Evolutionary conservation across 2,329 filamentous ascomycete genomes (phyloP).

Genomic region (Zymoseptoria passerinii): DNA sequence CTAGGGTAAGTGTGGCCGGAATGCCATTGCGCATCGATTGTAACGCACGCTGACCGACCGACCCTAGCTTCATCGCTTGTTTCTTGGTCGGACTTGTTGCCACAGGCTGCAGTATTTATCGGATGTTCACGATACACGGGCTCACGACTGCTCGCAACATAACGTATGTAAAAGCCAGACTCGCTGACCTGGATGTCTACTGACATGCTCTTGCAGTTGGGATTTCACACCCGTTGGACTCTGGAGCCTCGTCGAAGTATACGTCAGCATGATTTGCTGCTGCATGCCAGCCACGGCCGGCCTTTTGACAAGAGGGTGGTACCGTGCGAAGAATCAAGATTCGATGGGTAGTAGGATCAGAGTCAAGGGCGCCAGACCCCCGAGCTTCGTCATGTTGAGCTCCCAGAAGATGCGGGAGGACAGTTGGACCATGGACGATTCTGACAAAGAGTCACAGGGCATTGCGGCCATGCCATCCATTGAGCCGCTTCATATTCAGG

Average conservation of each 20-base stretch:
- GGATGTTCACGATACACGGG: conserved; percentile 5
- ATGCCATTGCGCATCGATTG: background rate
- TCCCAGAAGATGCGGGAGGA: background rate
- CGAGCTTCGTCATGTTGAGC: background rate
- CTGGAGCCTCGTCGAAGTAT: conserved; percentile 10
- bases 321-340: background rate
- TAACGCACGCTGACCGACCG: background rate
- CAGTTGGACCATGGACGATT: background rate
- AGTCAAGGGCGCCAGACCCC: background rate
- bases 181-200: background rate
- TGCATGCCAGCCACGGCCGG: conserved; percentile 12
- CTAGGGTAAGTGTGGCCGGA: conserved; percentile 3
- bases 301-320: conserved; percentile 7
- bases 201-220: background rate
- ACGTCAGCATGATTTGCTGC: conserved; percentile 14
- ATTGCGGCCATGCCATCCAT: background rate
- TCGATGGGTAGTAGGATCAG: background rate
- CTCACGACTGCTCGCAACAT: conserved; percentile 4
- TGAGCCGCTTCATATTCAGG: background rate
- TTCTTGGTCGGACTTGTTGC: conserved; percentile 12
- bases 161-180: background rate
- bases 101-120: conserved; percentile 10
- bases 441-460: background rate
- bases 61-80: conserved; percentile 2
- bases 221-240: conserved; percentile 5